Evolutionary conservation across 1,284 basidiomycete species (phyloP), one percentile per base, ranked within the genome.

Genomic region (Coniophora puteana): DNA sequence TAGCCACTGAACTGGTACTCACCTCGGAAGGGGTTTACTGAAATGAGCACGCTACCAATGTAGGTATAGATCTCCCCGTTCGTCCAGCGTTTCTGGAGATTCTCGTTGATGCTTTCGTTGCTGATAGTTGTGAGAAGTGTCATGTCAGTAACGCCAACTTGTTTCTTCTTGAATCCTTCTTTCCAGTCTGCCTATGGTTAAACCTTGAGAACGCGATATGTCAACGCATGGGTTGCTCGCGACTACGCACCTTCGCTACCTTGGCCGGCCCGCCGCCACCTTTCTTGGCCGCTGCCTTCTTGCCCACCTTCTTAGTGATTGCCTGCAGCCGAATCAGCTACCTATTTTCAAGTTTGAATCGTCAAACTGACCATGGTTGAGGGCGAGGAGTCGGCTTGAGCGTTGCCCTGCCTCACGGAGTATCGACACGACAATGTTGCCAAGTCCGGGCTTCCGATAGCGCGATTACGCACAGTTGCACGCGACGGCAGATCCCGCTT

Each of bases 51-150:
- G 54, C 89, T 78, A 27, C 96, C 96, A 63, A 99, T 99, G 65
- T 99, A 99, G 6, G 96, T 99, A 65, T 99, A 99, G 56, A 99
- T 99, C 68, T 99, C 95, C 42, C 76, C 89, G 56, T 89, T 94
- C 49, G 83, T 84, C 83, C 96, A 99, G 44, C 95, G 80, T 65
- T 95, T 93, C 73, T 96, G 86, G 51, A 99, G 76, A 64, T 99
- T 99, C 41, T 97, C 93, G 65, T 98, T 99, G 76, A 99, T 85
- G 53, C 87, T 87, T 58, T 99, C 95, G 66, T 99, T 97, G 62
- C 91, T 94, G 71, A 99, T 96, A 38, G 93, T 96, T 40, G 90
- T 90, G 47, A 99, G 74, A 47, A 99, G 71, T 8, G 96, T 99
- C 96, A 99, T 99, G 71, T 99, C 96, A 40, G 92, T 86, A 43